Evolutionary conservation across 495 filamentous ascomycete species (phyloP), one percentile per base, ranked within the genome.

Genomic region (Rostrohypoxylon terebratum): DNA sequence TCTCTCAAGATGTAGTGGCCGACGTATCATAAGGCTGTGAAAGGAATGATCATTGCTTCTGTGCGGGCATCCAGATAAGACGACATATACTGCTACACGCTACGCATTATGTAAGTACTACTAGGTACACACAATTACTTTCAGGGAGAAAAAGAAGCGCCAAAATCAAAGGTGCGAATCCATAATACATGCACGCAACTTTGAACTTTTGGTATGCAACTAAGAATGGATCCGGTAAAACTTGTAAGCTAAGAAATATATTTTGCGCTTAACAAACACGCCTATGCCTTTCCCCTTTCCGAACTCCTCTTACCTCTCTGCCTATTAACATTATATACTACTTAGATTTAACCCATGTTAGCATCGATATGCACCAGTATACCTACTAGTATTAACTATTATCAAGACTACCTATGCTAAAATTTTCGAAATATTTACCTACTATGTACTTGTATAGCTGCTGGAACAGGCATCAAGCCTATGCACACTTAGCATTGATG

Each of bases 151-250:
- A 14, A 23, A 28, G 28, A 6, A 21, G 51, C 51, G 51, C 51
- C 36, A 7, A 31, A 36, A 36, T 55, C 36, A 34, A 53, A 54
- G 50, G 28, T 25, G 50, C 23, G 25, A 54, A 54, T 54, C 50
- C n/a, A 34, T 54, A 54, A n/a, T n/a, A n/a, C n/a, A n/a, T n/a
- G n/a, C n/a, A n/a, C n/a, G n/a, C n/a, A n/a, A n/a, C n/a, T n/a
- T n/a, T 28, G 50, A 13, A 54, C 50, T 9, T 58, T 11, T 38
- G 54, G 33, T 5, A 40, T 58, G 33, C n/a, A 31, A 13, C 8
- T 58, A 58, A 3, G 5, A 23, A 40, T 25, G 8, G 18, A 34
- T 28, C 3, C 31, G 7, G 21, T 25, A 25, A 21, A 51, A 11
- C 16, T 21, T 7, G 44, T 48, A 20, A 48, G 16, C 16, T 23